These are phyloP conservation scores for Ligustrum vulgare DNA, from an alignment of 257 asterid genomes.

Conservation along the genomic window DNA sequence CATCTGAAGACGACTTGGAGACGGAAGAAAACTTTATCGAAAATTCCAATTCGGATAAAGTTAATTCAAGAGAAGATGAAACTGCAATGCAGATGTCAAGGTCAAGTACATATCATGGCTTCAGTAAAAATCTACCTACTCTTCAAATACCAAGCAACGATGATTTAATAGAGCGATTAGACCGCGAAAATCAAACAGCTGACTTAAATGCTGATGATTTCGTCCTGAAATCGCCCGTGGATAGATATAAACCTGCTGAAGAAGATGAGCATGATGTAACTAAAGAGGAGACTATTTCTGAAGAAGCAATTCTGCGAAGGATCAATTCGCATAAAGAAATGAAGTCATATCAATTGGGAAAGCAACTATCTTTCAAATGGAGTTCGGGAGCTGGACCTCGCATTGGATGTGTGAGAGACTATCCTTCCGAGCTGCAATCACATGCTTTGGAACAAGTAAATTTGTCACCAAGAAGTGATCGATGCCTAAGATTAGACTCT, in stretches of 20 bases:
- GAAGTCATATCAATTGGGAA: slow-evolving; percentile 42
- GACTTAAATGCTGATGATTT: slow-evolving; percentile 1
- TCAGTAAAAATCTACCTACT: slow-evolving; percentile 27
- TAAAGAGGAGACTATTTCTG: slow-evolving; percentile 18
- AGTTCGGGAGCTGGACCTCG: slow-evolving; percentile 49
- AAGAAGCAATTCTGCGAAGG: slow-evolving; percentile 35
- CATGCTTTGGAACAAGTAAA: slow-evolving; percentile 44
- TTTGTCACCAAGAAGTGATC: slow-evolving; percentile 32
- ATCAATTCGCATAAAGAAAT: slow-evolving; percentile 34
- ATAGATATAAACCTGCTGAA: slow-evolving; percentile 12
- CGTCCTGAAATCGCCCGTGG: slow-evolving; percentile 25
- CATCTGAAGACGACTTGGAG: slow-evolving; percentile 40
- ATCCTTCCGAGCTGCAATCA: slow-evolving; percentile 40
- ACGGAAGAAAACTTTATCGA: slow-evolving; percentile 20
- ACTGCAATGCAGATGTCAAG: neutral
- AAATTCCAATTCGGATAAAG: slow-evolving; percentile 8
- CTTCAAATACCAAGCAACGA: slow-evolving; percentile 37
- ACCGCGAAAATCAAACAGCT: slow-evolving; percentile 17
- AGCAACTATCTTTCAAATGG: slow-evolving; percentile 42
- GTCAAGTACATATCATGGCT: slow-evolving; percentile 23
- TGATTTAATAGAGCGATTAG: slow-evolving; percentile 25
- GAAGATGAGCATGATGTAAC: slow-evolving; percentile 12
- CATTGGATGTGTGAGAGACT: slow-evolving; percentile 44
- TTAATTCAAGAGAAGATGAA: slow-evolving; percentile 13
- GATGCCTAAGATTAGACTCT: slow-evolving; percentile 13